Evolutionary conservation across 139 green algal species (phyloP), one percentile per base, ranked within the genome.

Genomic region (Haematococcus sp.): DNA sequence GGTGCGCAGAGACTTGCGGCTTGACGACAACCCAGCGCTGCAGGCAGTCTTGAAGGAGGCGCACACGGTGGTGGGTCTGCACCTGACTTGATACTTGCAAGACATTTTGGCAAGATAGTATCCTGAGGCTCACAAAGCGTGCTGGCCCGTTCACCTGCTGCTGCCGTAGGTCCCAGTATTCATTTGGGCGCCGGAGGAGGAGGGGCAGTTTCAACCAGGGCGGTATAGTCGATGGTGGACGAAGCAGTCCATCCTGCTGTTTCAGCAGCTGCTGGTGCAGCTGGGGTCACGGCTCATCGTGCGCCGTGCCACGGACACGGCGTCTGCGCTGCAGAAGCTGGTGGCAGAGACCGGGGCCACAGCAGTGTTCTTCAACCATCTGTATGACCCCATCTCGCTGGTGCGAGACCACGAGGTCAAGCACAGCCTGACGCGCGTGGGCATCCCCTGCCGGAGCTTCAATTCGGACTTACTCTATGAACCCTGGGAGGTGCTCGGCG

Each of bases 331-430:
- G 33, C 63, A 86, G 17, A 49, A 84, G 49, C 68, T 95, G 22
- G 82, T 89, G 0, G 2, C 46, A 9, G 84, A 92, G 68, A 83
- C 88, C 0, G 88, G 87, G 20, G 88, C 85, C 1, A 40, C 78
- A 65, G 76, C 86, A 2, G 78, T 98, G 27, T 91, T 92, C 63
- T 98, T 97, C 87, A 98, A 98, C 82, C 89, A 98, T 77, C 80
- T 98, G 35, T 98, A 97, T 74, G 93, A 98, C 82, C 92, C 92
- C 40, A 94, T 98, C 49, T 94, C 86, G 28, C 86, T 98, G 73
- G 93, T 97, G 68, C 80, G 93, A 1, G 92, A 97, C 72, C 88
- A 95, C 64, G 83, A 91, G 77, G 68, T 93, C 23, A 97, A 97
- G 75, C 73, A 82, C 28, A 77, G 63, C 16, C 83, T 98, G 68